These are phyloP conservation scores for Sordariomycetes sp. DNA, from an alignment of 2,329 filamentous ascomycete genomes.

Conservation along the genomic window DNA sequence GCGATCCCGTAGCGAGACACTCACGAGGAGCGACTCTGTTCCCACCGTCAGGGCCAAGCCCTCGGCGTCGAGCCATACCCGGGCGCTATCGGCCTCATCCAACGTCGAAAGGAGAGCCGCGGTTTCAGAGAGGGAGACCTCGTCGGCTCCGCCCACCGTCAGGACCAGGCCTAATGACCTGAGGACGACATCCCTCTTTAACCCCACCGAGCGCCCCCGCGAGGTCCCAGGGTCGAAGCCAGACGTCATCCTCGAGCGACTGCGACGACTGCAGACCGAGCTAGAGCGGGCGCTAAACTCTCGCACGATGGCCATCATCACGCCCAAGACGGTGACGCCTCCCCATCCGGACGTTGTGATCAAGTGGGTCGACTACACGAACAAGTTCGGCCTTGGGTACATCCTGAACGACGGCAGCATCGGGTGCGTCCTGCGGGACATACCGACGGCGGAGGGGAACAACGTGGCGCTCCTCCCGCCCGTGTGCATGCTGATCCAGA, in stretches of 20 bases:
- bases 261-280: slow-evolving; percentile 43
- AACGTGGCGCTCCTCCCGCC: slow-evolving; percentile 46
- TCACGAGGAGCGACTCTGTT: not conserved
- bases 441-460: slow-evolving; percentile 35
- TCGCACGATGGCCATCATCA: slow-evolving; percentile 47
- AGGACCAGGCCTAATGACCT: slow-evolving; percentile 14
- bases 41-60: not conserved
- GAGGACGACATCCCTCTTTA: slow-evolving; percentile 38
- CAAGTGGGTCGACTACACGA: slow-evolving; percentile 83
- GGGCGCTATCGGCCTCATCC: not conserved
- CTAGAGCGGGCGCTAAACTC: slow-evolving; percentile 50
- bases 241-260: slow-evolving; percentile 40
- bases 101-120: not conserved
- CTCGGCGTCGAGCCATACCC: not conserved
- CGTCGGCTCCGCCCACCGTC: slow-evolving; percentile 1
- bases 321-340: slow-evolving; percentile 36
- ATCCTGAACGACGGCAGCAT: slow-evolving; percentile 73
- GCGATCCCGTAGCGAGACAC: slow-evolving; percentile 3
- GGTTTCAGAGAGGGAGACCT: not conserved
- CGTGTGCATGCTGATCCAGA: slow-evolving; percentile 57
- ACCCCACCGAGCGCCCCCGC: slow-evolving; percentile 35
- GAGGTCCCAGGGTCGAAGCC: slow-evolving; percentile 39
- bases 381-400: slow-evolving; percentile 75
- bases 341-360: slow-evolving; percentile 51
- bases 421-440: slow-evolving; percentile 52